Evolutionary conservation across 176 grass and related monocot genomes (phyloP), one percentile per base, ranked within the genome.

Genomic region (Bonia amplexicaulis): DNA sequence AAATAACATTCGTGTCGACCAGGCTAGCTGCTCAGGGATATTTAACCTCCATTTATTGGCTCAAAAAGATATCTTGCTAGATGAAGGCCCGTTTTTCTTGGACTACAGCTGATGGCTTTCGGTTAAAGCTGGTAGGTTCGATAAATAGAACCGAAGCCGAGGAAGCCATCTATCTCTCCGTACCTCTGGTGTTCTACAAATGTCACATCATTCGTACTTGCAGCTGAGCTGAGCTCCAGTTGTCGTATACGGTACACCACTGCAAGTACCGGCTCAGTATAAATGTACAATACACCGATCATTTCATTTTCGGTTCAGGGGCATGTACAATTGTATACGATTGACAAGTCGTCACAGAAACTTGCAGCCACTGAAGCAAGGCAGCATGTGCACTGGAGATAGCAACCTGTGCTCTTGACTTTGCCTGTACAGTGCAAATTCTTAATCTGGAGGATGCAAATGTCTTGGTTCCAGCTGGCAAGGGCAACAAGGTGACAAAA

Each of bases 1-100:
- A 79, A 87, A 61, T 83, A 87, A 83, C 74, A 79, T 16, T 74
- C 58, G 84, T 90, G 84, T 90, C 88, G 84, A 83, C 79, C 23
- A 69, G 82, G 77, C 70, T 49, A 74, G 69, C 57, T 15, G 5
- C 41, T n/a, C 2, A 15, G 46, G 60, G 72, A 75, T 54, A 75
- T 54, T 17, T 79, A 58, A 69, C 39, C 73, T 44, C 49, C 74
- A 74, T 49, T 49, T 26, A 59, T 61, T 90, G 58, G 51, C 79
- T 64, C 2, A 49, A 66, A 66, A 67, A 41, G 0, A 5, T 37
- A 0, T 37, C 35, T 37, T 37, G 5, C 35, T 37, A 37, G 35
- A 37, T 37, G 35, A 37, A 37, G 5, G 0, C 2, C 5, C 5
- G 0, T 37, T 37, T 2, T 37, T 37, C n/a, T 37, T 37, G 5